Evolutionary conservation across 345 rosid genomes (phyloP).

Genomic region (Eucalyptus guilfoylei): DNA sequence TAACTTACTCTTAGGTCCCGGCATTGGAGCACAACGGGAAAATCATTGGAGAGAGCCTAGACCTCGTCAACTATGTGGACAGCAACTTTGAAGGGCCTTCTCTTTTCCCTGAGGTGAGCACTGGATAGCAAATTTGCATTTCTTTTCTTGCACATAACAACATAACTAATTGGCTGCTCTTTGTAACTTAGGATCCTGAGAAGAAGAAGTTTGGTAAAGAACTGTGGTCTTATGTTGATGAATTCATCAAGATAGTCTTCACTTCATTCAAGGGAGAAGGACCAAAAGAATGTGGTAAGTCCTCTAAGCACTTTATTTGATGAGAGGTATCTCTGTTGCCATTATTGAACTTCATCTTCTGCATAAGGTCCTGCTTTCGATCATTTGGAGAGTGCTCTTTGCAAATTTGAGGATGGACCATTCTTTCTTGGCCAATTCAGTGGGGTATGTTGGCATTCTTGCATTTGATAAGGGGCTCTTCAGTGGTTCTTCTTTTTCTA

Average conservation of each 20-base stretch:
- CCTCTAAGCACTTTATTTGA: not conserved
- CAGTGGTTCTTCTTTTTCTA: not conserved
- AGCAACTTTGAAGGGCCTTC: too few relatives aligned
- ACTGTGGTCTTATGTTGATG: slow-evolving; percentile 40
- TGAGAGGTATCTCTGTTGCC: not conserved
- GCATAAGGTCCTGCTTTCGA: slow-evolving; percentile 57
- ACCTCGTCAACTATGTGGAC: too few relatives aligned
- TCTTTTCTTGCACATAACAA: too few relatives aligned
- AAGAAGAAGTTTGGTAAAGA: slow-evolving; percentile 53
- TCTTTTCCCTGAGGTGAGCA: too few relatives aligned
- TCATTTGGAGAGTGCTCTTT: slow-evolving; percentile 59
- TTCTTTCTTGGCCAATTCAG: not conserved
- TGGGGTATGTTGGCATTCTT: slow-evolving; percentile 21
- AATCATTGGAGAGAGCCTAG: too few relatives aligned
- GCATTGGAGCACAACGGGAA: too few relatives aligned
- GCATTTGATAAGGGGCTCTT: not conserved
- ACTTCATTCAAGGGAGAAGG: slow-evolving; percentile 60
- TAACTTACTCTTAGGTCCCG: too few relatives aligned
- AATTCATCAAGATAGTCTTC: slow-evolving; percentile 20
- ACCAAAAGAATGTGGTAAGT: slow-evolving; percentile 40
- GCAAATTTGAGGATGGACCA: slow-evolving; percentile 20
- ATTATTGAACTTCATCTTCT: not conserved
- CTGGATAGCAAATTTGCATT: too few relatives aligned
- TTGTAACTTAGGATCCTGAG: slow-evolving; percentile 38
- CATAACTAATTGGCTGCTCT: too few relatives aligned